Evolutionary conservation across 306 rosid genomes (phyloP).

Genomic region (Biancaea sappan): DNA sequence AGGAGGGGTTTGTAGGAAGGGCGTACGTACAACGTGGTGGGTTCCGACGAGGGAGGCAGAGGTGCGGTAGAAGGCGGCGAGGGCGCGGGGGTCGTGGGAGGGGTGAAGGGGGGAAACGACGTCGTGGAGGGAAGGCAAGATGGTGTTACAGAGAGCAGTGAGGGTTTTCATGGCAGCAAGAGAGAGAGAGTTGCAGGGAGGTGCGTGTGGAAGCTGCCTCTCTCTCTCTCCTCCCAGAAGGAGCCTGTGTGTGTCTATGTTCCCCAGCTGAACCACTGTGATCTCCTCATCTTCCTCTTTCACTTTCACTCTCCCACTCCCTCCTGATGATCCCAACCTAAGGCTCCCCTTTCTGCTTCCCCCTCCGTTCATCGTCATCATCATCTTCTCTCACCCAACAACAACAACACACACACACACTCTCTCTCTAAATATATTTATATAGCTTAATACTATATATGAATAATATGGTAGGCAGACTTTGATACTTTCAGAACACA

Average conservation of each 20-base stretch:
- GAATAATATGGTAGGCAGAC: too few species aligned
- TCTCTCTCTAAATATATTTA: too few species aligned
- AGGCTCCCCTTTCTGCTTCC: conserved; percentile 31
- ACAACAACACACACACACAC: too few species aligned
- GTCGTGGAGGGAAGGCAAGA: conserved; percentile 55
- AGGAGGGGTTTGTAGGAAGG: background rate
- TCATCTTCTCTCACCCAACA: too few species aligned
- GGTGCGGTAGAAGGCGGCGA: conserved; percentile 46
- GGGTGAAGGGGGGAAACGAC: background rate
- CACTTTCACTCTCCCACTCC: conserved; percentile 19
- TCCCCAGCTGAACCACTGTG: conserved; percentile 44
- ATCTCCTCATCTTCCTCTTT: too few species aligned
- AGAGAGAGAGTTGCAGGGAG: conserved; percentile 46
- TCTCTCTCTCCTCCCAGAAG: conserved; percentile 35
- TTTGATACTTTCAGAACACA: too few species aligned
- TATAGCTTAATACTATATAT: too few species aligned
- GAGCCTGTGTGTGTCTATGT: conserved; percentile 42
- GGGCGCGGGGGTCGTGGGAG: conserved; percentile 27
- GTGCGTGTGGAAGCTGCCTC: background rate
- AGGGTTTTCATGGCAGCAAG: conserved; percentile 59
- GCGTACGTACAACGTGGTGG: conserved; percentile 46
- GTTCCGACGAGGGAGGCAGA: conserved; percentile 74
- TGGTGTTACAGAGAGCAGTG: conserved; percentile 61
- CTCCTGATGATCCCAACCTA: conserved; percentile 39
- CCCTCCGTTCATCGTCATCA: background rate